Percentiles rank a stretch among this genome's conserved stretches.
Conservation (phyloP, 1,284 basidiomycete genomes). For the Phylloboletellus chloephorus region DNA sequence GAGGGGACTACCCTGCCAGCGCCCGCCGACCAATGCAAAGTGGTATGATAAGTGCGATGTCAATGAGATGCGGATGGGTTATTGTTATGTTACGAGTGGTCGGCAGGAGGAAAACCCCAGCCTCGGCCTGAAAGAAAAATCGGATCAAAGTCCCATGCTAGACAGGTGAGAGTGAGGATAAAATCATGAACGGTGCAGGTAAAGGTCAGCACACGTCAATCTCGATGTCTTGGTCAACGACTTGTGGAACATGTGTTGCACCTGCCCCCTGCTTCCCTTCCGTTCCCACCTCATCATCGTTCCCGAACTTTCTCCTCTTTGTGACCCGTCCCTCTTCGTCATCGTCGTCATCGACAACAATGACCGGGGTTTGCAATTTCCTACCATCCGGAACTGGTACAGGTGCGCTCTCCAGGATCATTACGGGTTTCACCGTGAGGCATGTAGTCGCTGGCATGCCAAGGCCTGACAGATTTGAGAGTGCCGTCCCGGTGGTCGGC, state of each 20-base stretch:
- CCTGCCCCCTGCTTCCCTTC: slow-evolving; percentile 1
- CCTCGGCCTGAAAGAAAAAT: slow-evolving; percentile 5
- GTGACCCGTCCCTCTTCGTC: slow-evolving; percentile 46
- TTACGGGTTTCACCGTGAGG: slow-evolving; percentile 10
- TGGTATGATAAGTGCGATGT: slow-evolving; percentile 20
- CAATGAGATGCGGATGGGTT: slow-evolving; percentile 20
- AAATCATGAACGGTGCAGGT: neutral
- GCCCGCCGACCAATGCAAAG: slow-evolving; percentile 13
- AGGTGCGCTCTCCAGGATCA: too few relatives aligned
- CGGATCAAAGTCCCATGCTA: slow-evolving; percentile 1
- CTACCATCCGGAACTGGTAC: slow-evolving; percentile 25
- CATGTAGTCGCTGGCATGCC: slow-evolving; percentile 4
- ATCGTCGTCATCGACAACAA: slow-evolving; percentile 56
- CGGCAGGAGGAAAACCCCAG: slow-evolving; percentile 4
- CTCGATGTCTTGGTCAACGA: slow-evolving; percentile 28
- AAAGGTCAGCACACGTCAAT: slow-evolving; percentile 25
- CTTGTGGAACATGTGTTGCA: slow-evolving; percentile 7
- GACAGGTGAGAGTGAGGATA: too few relatives aligned
- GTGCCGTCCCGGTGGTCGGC: neutral
- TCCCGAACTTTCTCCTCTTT: slow-evolving; percentile 45
- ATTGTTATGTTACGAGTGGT: slow-evolving; percentile 8
- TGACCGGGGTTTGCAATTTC: slow-evolving; percentile 39
- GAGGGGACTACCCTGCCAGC: neutral
- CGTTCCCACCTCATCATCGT: neutral
- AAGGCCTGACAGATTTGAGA: slow-evolving; percentile 13